phyloP scores from a whole-genome alignment of 2,329 filamentous ascomycete genomes.

The Cladophialophora bantiana region DNA sequence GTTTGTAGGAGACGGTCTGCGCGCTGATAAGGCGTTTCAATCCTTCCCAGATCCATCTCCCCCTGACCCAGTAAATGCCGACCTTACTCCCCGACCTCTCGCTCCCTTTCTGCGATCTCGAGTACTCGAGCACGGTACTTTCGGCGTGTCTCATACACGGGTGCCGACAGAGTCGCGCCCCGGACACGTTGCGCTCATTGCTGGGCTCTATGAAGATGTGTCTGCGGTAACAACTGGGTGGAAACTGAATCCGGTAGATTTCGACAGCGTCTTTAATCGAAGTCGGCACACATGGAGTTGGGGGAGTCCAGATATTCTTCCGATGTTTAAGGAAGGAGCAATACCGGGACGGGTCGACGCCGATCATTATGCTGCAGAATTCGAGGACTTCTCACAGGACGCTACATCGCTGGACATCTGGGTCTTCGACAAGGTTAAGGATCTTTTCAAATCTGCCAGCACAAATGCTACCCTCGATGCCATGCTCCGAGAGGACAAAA shows the following conservation, averaged over 20 bases:
- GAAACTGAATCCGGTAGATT: constrained; percentile 98
- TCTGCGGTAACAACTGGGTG: constrained; percentile 96
- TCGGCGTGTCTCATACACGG: constrained; percentile 94
- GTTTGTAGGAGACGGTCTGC: constrained; percentile 95
- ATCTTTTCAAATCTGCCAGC: constrained; percentile 80
- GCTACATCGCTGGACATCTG: constrained; percentile 84
- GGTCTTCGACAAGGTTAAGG: constrained; percentile 95
- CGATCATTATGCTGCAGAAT: constrained; percentile 81
- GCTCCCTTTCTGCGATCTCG: constrained; percentile 90
- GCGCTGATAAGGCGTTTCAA: constrained; percentile 97
- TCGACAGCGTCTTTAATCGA: constrained; percentile 97
- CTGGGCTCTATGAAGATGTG: constrained; percentile 96
- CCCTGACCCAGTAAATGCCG: constrained; percentile 59
- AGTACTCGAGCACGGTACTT: constrained; percentile 87
- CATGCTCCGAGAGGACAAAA: constrained; percentile 78
- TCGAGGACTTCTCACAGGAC: constrained; percentile 88
- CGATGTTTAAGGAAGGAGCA: constrained; percentile 96
- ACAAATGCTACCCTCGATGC: constrained; percentile 77
- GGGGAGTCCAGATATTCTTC: constrained; percentile 96
- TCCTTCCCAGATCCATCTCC: constrained; percentile 86
- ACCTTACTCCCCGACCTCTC: constrained; percentile 76
- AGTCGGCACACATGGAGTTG: constrained; percentile 98
- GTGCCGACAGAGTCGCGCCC: constrained; percentile 96
- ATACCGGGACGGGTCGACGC: constrained; percentile 85
- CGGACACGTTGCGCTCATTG: constrained; percentile 95